A percentile compares a stretch with the other conserved stretches of the same genome.
Conservation (phyloP, 2,329 filamentous ascomycete species). For the Endoconidiophora laricicola region DNA sequence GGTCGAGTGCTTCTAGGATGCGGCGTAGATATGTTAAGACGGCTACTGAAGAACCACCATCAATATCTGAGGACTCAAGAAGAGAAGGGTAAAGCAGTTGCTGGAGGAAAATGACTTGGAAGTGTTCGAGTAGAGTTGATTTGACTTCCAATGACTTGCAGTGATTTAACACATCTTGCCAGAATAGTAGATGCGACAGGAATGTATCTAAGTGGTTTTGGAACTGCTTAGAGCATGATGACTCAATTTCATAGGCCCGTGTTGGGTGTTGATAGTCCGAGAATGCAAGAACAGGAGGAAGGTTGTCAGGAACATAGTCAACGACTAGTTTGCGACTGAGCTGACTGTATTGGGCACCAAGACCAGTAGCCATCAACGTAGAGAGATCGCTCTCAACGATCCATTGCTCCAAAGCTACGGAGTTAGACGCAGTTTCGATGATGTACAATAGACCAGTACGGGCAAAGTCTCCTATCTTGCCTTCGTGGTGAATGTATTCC, state of each 20-base stretch:
- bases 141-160: constrained; percentile 85
- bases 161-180: constrained; percentile 95
- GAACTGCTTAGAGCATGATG: constrained; percentile 57
- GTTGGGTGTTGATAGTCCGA: constrained; percentile 71
- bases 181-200: constrained; percentile 85
- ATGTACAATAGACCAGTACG: constrained; percentile 88
- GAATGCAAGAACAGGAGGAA: constrained; percentile 71
- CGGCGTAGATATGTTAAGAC: constrained; percentile 84
- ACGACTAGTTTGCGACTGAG: constrained; percentile 66
- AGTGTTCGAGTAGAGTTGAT: constrained; percentile 85
- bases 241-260: constrained; percentile 54
- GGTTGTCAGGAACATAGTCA: constrained; percentile 52
- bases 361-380: constrained; percentile 88
- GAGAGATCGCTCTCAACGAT: constrained; percentile 93
- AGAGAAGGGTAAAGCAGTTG: constrained; percentile 93
- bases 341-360: constrained; percentile 59
- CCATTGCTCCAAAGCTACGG: constrained; percentile 76
- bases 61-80: constrained; percentile 89
- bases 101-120: constrained; percentile 89
- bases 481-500: constrained; percentile 92
- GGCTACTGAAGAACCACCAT: constrained; percentile 90
- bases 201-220: constrained; percentile 85
- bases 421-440: constrained; percentile 80
- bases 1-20: constrained; percentile 79
- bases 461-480: constrained; percentile 88